These are phyloP conservation scores for Tetradesmus obliquus DNA, from an alignment of 139 green algal genomes.

Conservation along the genomic window DNA sequence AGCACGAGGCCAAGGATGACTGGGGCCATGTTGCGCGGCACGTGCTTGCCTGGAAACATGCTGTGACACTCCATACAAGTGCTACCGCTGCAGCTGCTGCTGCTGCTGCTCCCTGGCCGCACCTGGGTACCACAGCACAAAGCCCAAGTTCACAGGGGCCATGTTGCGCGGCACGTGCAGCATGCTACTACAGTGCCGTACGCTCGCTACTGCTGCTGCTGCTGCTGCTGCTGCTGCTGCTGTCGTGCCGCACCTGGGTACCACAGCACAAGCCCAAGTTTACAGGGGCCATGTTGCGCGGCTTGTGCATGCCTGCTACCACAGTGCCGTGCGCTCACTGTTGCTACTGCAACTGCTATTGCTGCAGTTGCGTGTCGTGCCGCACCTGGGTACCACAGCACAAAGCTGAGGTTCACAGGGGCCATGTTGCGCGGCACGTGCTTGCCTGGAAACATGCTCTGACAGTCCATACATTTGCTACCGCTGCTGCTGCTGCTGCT, in stretches of 20 bases:
- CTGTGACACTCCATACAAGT: neutral
- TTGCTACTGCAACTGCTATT: neutral
- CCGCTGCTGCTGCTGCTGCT: too few species aligned
- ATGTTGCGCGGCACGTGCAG: constrained; percentile 47
- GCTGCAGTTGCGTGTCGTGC: neutral
- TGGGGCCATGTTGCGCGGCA: neutral
- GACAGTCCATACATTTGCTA: neutral
- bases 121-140: constrained; percentile 59
- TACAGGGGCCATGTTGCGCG: constrained; percentile 54
- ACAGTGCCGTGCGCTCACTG: neutral
- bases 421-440: neutral
- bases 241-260: constrained; percentile 53
- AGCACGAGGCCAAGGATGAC: neutral
- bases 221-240: too few species aligned
- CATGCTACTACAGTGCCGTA: too few species aligned
- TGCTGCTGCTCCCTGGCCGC: neutral
- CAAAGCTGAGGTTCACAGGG: neutral
- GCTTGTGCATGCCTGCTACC: constrained; percentile 49
- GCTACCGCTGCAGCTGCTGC: too few species aligned
- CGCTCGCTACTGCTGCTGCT: too few species aligned
- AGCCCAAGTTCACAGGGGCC: constrained; percentile 58
- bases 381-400: neutral
- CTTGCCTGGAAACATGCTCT: neutral
- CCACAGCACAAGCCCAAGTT: constrained; percentile 57
- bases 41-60: neutral